Evolutionary conservation across 2,329 filamentous ascomycete species (phyloP), one percentile per base, ranked within the genome.

Genomic region (Sphaerulina musiva): DNA sequence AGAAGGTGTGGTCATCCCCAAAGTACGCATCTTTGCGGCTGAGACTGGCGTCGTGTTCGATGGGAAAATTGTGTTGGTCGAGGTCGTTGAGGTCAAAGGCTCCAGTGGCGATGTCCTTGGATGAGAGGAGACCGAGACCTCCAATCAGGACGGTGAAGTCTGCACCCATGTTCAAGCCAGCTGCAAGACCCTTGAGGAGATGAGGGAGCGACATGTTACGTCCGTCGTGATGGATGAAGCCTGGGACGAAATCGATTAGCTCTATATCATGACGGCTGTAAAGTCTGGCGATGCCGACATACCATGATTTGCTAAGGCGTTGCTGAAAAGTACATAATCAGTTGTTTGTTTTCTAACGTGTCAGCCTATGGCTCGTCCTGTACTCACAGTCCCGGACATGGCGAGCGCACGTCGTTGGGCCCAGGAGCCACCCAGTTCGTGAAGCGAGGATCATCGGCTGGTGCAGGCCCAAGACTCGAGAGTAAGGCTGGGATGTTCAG

Each of bases 11-110:
- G 53, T 72, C 66, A 59, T 72, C 62, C 20, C 70, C 68, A 32
- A 68, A 63, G 51, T 61, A 67, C 43, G 62, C 63, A 51, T 73
- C 70, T 8, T 63, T 57, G 32, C 70, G 62, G 14, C 62, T 67
- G 36, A 72, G 54, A 26, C 64, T 67, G 6, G 63, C 68, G 51
- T 72, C 69, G 59, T 73, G 69, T 59, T 73, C 70, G 45, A 51
- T 51, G 11, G 32, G 32, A 11, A 67, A 67, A 56, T 70, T 67
- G 57, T 72, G 65, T 39, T 62, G 54, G 41, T 63, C 60, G 2
- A 67, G 53, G 44, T 64, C 57, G 53, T 64, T 56, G 20, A 67
- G 55, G 41, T 64, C 59, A 57, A 67, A 67, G 6, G 53, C 43
- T 29, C 60, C 59, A 23, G 43, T 51, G 5, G 61, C 43, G 6